Percentiles rank a stretch among this genome's conserved stretches.
phyloP scores from a whole-genome alignment of 495 filamentous ascomycete species.

The Chaetomium fimeti region DNA sequence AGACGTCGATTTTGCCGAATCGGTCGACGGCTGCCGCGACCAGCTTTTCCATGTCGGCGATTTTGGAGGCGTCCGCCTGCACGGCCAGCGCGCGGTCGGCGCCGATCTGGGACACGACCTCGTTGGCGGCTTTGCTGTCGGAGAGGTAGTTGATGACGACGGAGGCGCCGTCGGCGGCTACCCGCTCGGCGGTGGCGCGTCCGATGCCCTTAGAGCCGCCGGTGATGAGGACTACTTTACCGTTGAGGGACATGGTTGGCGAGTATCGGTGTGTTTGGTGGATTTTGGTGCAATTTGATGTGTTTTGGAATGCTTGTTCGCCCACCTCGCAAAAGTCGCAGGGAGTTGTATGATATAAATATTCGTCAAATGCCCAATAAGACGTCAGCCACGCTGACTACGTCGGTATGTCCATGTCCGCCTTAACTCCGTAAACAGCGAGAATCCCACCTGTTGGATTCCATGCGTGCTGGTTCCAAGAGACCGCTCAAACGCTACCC shows the following conservation, averaged over 20 bases:
- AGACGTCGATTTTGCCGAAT: conserved; percentile 66
- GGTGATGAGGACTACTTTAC: conserved; percentile 64
- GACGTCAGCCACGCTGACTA: no score
- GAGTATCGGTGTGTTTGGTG: background rate
- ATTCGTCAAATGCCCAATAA: no score
- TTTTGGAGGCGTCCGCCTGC: conserved; percentile 61
- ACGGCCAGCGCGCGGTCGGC: conserved; percentile 53
- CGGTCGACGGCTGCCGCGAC: conserved; percentile 59
- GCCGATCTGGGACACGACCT: conserved; percentile 55
- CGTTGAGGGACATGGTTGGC: conserved; percentile 44
- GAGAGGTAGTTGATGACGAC: conserved; percentile 64
- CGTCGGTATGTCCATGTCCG: no score
- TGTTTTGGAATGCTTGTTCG: no score
- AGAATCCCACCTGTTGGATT: no score
- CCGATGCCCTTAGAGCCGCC: conserved; percentile 70
- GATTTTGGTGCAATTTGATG: background rate
- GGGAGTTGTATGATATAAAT: no score
- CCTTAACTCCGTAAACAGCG: no score
- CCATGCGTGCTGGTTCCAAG: no score
- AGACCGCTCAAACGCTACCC: no score
- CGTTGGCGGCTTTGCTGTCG: conserved; percentile 53
- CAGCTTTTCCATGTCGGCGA: conserved; percentile 59
- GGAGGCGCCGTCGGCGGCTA: conserved; percentile 59
- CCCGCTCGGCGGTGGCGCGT: conserved; percentile 53
- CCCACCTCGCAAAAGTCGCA: no score